phyloP scores from a whole-genome alignment of 352 stramenopile genomes.

The Globisporangium carolinianum region DNA sequence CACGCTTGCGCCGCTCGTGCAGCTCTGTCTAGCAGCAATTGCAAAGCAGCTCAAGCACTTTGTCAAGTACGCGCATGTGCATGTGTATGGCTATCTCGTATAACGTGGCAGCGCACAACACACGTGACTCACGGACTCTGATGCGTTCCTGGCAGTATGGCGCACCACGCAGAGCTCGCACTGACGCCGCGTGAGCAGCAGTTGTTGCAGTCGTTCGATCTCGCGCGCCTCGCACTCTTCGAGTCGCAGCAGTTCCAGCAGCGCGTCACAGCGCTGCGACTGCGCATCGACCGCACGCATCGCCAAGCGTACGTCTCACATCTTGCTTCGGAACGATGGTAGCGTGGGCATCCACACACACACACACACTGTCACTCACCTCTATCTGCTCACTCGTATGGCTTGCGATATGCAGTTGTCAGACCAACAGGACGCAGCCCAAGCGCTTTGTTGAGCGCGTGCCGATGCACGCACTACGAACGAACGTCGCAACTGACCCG shows the following conservation, averaged over 20 bases:
- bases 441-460: constrained; percentile 4
- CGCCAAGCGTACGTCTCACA: not conserved
- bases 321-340: not conserved
- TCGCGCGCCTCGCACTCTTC: constrained; percentile 23
- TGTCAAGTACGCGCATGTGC: constrained; percentile 16
- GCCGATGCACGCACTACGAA: constrained; percentile 7
- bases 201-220: constrained; percentile 22
- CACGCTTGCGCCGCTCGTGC: constrained; percentile 16
- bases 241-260: constrained; percentile 19
- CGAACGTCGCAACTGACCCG: not conserved
- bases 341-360: not conserved
- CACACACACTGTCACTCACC: not conserved
- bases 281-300: constrained; percentile 7
- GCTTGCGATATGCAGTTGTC: not conserved
- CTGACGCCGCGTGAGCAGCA: constrained; percentile 16
- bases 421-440: not conserved
- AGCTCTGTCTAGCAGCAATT: constrained; percentile 23
- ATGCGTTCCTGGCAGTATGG: constrained; percentile 6
- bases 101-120: too few relatives aligned
- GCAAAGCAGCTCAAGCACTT: constrained; percentile 21
- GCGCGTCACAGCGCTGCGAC: constrained; percentile 12
- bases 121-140: not conserved
- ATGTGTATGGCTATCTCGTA: not conserved
- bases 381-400: not conserved
- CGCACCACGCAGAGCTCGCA: constrained; percentile 8